These are phyloP conservation scores for Cryptosporidium canis DNA, from an alignment of 169 alveolate genomes.

Conservation along the genomic window DNA sequence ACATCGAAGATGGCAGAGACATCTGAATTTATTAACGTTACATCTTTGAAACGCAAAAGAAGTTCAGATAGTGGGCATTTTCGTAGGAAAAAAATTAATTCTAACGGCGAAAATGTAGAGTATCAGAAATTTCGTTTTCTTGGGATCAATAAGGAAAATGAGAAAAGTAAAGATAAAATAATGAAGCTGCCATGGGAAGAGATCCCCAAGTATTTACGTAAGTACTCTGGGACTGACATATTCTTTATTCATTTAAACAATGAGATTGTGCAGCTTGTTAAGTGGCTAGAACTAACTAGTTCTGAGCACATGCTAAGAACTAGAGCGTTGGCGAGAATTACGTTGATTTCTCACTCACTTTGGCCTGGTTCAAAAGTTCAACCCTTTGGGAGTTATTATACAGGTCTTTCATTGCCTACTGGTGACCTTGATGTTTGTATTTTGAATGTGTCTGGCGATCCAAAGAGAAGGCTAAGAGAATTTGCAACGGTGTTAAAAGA, in stretches of 20 bases:
- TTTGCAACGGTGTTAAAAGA: conserved; percentile 57
- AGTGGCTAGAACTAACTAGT: conserved; percentile 58
- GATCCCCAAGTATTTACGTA: conserved; percentile 18
- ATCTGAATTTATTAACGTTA: conserved; percentile 37
- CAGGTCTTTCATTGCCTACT: conserved; percentile 72
- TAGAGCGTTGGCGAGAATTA: conserved; percentile 65
- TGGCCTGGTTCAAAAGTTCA: conserved; percentile 74
- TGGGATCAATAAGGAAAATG: neutral
- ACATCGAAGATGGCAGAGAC: conserved; percentile 55
- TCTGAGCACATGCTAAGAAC: conserved; percentile 42
- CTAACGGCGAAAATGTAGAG: neutral
- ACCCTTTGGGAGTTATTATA: conserved; percentile 73
- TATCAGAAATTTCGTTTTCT: neutral
- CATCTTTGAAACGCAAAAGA: conserved; percentile 29
- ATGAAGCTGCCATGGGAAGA: conserved; percentile 68
- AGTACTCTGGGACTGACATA: neutral
- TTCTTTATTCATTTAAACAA: conserved; percentile 58
- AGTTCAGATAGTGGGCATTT: neutral
- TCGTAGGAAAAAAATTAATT: neutral
- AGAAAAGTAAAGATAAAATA: neutral
- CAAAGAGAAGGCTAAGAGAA: conserved; percentile 67
- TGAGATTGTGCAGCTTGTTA: conserved; percentile 60
- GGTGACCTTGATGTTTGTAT: conserved; percentile 73
- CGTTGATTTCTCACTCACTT: conserved; percentile 47
- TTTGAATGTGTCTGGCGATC: conserved; percentile 62